phyloP scores from a whole-genome alignment of 192 early-diverging fungal species.

The Pecoramyces ruminantium region DNA sequence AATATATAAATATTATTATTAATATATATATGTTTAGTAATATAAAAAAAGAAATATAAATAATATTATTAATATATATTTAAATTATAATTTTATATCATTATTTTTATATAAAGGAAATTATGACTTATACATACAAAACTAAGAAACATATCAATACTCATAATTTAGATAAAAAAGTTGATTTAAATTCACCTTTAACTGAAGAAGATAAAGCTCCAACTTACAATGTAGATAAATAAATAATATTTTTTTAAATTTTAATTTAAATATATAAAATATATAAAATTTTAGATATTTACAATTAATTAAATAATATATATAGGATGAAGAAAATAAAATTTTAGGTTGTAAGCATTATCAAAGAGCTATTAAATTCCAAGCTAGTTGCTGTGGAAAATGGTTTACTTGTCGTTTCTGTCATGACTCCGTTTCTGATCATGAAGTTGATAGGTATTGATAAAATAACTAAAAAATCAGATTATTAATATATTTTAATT shows the following conservation, averaged over 20 bases:
- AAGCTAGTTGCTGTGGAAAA: constrained; percentile 55
- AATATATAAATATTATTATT: too few relatives aligned
- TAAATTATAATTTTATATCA: too few relatives aligned
- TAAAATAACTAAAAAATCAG: too few relatives aligned
- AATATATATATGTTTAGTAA: too few relatives aligned
- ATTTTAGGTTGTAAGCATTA: constrained; percentile 67
- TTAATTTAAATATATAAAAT: too few relatives aligned
- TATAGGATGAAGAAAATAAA: constrained; percentile 25
- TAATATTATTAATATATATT: too few relatives aligned
- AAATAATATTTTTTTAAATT: not conserved
- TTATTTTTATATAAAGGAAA: constrained; percentile 10
- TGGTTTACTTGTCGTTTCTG: constrained; percentile 64
- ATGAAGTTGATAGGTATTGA: constrained; percentile 48
- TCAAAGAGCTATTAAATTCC: constrained; percentile 49
- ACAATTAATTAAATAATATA: too few relatives aligned
- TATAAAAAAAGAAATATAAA: too few relatives aligned
- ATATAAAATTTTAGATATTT: too few relatives aligned
- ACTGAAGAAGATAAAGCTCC: constrained; percentile 21
- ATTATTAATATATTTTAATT: too few relatives aligned
- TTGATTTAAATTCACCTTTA: constrained; percentile 14
- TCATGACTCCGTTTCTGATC: constrained; percentile 47
- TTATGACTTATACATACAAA: constrained; percentile 28
- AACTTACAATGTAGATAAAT: constrained; percentile 20
- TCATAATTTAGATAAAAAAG: constrained; percentile 14
- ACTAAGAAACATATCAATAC: constrained; percentile 16